These are phyloP conservation scores for Ophiostoma triangulosporum DNA, from an alignment of 2,329 filamentous ascomycete species.

Conservation along the genomic window DNA sequence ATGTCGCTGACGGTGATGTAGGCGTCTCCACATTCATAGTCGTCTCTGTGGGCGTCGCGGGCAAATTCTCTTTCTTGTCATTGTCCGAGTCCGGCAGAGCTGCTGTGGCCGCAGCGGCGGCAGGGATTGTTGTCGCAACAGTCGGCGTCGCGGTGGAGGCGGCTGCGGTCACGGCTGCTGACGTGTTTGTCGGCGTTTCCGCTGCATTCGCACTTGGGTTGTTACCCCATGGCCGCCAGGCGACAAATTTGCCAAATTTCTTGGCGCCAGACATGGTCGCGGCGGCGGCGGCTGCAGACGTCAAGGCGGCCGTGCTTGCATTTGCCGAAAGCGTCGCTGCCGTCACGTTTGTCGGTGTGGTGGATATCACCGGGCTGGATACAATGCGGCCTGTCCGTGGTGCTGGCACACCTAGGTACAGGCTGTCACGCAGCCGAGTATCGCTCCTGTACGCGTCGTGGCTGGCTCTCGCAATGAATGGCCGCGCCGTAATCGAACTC, in stretches of 20 bases:
- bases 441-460: conserved; percentile 35
- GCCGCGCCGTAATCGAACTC: conserved; percentile 44
- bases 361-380: conserved; percentile 16
- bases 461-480: conserved; percentile 34
- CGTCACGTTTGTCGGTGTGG: neutral
- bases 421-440: conserved; percentile 43
- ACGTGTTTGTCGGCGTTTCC: neutral
- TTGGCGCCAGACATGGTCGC: neutral
- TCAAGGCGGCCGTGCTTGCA: conserved; percentile 10
- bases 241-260: conserved; percentile 17
- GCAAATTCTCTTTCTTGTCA: neutral
- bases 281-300: neutral
- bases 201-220: conserved; percentile 11
- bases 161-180: neutral
- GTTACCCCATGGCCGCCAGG: conserved; percentile 29
- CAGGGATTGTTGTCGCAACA: neutral
- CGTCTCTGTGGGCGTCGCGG: neutral
- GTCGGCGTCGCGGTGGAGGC: neutral
- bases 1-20: neutral
- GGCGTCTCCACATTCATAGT: neutral
- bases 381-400: conserved; percentile 14
- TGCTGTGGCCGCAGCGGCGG: neutral
- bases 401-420: conserved; percentile 21
- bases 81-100: neutral
- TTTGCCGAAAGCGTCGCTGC: neutral